Percentiles rank a stretch among this genome's conserved stretches.
Evolutionary conservation across 2,329 filamentous ascomycete genomes (phyloP).

Genomic region (Aspergillus fischeri): DNA sequence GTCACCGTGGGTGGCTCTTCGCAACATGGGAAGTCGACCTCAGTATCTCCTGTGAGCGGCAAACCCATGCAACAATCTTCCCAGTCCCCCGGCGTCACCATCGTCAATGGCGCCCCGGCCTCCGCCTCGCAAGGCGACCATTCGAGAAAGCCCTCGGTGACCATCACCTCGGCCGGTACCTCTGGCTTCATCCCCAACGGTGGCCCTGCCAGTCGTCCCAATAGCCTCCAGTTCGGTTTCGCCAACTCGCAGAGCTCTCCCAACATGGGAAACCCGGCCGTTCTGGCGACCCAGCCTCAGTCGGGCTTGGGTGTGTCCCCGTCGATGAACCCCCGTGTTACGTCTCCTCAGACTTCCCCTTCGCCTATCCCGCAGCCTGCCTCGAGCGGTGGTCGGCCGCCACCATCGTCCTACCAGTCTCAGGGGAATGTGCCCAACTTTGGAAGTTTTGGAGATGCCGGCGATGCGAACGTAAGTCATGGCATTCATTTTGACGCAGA

Average conservation of each 20-base stretch:
- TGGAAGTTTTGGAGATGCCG: constrained; percentile 71
- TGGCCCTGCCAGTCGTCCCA: constrained; percentile 55
- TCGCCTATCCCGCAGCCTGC: constrained; percentile 89
- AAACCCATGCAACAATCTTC: constrained; percentile 54
- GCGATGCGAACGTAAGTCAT: constrained; percentile 62
- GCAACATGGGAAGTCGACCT: constrained; percentile 57
- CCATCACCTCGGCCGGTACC: constrained; percentile 79
- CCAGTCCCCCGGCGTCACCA: constrained; percentile 47
- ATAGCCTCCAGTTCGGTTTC: constrained; percentile 75
- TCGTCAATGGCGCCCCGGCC: constrained; percentile 61
- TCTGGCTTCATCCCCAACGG: constrained; percentile 75
- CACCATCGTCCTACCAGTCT: constrained; percentile 69
- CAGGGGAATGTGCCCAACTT: constrained; percentile 71
- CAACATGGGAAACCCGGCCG: constrained; percentile 59
- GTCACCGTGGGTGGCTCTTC: constrained; percentile 51
- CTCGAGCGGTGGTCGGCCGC: constrained; percentile 77
- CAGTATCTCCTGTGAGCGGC: constrained; percentile 80
- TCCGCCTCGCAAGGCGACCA: constrained; percentile 60
- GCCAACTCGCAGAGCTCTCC: constrained; percentile 60
- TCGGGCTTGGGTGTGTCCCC: constrained; percentile 45
- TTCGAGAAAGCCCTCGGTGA: constrained; percentile 81
- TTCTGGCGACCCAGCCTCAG: constrained; percentile 40
- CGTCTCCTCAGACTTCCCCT: constrained; percentile 82
- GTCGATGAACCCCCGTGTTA: constrained; percentile 65
- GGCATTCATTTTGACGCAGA: background rate